Base-by-base conservation (phyloP, 2,329 filamentous ascomycete genomes). In the Ceratocystis huliohia region DNA sequence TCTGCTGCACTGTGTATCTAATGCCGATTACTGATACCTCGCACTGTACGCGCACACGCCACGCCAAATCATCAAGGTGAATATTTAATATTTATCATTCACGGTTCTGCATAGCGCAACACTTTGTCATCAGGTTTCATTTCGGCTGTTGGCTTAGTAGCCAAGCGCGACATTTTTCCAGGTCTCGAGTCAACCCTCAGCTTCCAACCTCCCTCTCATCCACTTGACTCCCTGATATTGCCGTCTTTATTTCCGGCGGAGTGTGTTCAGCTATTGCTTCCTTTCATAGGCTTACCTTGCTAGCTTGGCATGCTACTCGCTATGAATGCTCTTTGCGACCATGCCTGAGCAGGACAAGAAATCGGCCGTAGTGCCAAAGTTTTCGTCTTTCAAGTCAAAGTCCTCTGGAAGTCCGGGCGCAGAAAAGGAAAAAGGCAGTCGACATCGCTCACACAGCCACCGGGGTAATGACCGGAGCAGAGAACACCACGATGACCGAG, bases 331-430 rank as follows among this genome's bases (percentile, higher is more conserved):
- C 20, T n/a, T 37, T 15, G 48, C 20, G 56, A 69, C 65, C 63
- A 75, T 75, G 73, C 70, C 73, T 30, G 68, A 67, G 56, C 70
- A 70, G 59, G 71, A 72, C 57, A 70, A 72, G 46, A 69, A 69
- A 44, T 70, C 70, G 59, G 56, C 70, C 45, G 68, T 70, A 30
- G 78, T 88, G 25, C 88, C 89, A 8, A 90, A 86, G 71, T 92
- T 93, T 72, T 79, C 84, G 22, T 92, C 88, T 69, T 93, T 92
- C 77, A 85, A 82, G 70, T 62, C 67, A 0, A 70, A 69, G 41
- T 10, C 50, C 17, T 22, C 46, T 20, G 28, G 1, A 28, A 3
- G 30, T n/a, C 15, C 63, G 61, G 57, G 45, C 46, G 13, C 22
- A 37, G 22, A 28, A 5, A 50, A 59, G 6, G 61, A 59, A 1